Conservation (phyloP, 2,329 filamentous ascomycete genomes). For the Celoporthe dispersa region DNA sequence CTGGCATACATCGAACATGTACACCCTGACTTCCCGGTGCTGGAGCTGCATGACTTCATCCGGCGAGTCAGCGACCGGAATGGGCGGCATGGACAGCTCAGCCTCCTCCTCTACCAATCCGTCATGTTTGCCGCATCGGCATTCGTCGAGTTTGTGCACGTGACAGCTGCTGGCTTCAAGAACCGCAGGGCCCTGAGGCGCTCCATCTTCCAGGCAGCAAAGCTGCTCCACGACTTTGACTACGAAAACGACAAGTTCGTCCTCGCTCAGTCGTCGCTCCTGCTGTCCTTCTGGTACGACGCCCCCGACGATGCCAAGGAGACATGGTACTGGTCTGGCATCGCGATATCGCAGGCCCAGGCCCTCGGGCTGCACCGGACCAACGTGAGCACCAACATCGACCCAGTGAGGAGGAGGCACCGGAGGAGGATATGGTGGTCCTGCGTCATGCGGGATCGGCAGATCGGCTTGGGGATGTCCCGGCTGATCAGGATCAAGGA, state of each 20-base stretch:
- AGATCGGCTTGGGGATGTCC: constrained; percentile 92
- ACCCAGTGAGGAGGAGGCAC: constrained; percentile 72
- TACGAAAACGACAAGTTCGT: constrained; percentile 90
- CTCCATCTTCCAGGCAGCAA: constrained; percentile 85
- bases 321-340: constrained; percentile 99
- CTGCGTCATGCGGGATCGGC: constrained; percentile 90
- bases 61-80: constrained; percentile 67
- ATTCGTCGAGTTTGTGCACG: constrained; percentile 79
- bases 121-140: constrained; percentile 93
- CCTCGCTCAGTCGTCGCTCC: constrained; percentile 82
- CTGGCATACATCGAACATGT: constrained; percentile 87
- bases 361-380: constrained; percentile 93
- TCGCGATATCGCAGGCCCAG: constrained; percentile 89
- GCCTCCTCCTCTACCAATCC: constrained; percentile 87
- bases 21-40: constrained; percentile 89
- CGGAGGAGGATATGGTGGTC: constrained; percentile 99
- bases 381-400: constrained; percentile 73
- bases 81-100: constrained; percentile 72
- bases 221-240: constrained; percentile 93
- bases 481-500: constrained; percentile 90
- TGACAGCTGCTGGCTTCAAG: constrained; percentile 77
- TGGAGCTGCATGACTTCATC: constrained; percentile 70
- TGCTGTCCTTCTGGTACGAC: constrained; percentile 98
- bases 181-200: constrained; percentile 82
- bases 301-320: constrained; percentile 97